Conservation (phyloP, 2,329 filamentous ascomycete genomes). For the Calonectria pauciramosa region DNA sequence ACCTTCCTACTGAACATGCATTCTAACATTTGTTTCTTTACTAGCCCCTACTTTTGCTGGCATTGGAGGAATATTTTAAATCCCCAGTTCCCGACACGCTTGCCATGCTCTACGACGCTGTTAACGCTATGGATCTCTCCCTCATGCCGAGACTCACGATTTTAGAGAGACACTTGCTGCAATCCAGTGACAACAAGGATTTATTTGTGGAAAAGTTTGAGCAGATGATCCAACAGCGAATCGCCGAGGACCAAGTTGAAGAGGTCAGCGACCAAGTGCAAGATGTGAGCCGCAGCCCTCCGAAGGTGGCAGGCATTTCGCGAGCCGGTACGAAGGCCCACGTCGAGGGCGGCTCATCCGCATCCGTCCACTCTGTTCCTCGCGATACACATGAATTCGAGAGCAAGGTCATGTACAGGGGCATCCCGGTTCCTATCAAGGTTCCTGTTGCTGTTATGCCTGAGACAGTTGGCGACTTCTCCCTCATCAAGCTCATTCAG, state of each 20-base stretch:
- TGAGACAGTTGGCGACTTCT: conserved; percentile 98
- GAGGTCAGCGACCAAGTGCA: conserved; percentile 52
- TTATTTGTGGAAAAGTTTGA: conserved; percentile 99
- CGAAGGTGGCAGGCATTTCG: conserved; percentile 64
- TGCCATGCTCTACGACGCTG: conserved; percentile 87
- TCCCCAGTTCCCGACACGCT: conserved; percentile 90
- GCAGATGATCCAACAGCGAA: conserved; percentile 88
- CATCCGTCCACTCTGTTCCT: conserved; percentile 80
- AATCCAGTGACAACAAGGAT: conserved; percentile 93
- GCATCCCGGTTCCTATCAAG: conserved; percentile 96
- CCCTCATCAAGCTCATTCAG: conserved; percentile 95
- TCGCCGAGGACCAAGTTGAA: conserved; percentile 72
- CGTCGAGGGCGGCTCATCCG: conserved; percentile 69
- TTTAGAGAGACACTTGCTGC: conserved; percentile 87
- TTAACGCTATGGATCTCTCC: conserved; percentile 97
- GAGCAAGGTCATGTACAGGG: conserved; percentile 94
- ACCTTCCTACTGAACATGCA: neutral
- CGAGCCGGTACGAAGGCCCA: conserved; percentile 74
- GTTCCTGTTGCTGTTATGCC: conserved; percentile 93
- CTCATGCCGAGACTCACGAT: conserved; percentile 88
- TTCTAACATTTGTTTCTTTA: conserved; percentile 31
- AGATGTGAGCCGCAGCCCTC: conserved; percentile 64
- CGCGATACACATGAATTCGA: conserved; percentile 98
- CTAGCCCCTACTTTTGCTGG: conserved; percentile 88
- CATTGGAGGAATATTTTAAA: conserved; percentile 97